phyloP scores from a whole-genome alignment of 352 stramenopile genomes.

The Albugo laibachii region DNA sequence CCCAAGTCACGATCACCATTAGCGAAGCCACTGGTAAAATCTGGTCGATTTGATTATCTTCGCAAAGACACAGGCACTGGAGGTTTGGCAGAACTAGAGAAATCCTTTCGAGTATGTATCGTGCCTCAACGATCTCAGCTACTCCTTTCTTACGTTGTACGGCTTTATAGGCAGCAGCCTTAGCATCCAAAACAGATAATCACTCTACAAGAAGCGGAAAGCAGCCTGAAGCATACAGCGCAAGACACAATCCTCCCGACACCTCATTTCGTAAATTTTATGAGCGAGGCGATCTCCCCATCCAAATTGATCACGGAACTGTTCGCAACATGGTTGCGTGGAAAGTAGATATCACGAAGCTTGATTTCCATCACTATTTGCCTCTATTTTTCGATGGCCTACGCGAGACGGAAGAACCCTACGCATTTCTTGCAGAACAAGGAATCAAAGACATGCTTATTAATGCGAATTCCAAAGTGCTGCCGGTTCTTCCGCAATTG shows the following conservation, averaged over 20 bases:
- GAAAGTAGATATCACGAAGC: conserved; percentile 91
- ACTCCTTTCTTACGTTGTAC: neutral
- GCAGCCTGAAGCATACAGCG: neutral
- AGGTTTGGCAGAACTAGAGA: conserved; percentile 57
- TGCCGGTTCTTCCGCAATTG: conserved; percentile 93
- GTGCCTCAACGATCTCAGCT: neutral
- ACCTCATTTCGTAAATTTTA: conserved; percentile 82
- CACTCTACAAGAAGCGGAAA: neutral
- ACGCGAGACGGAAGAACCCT: conserved; percentile 90
- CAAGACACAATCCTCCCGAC: conserved; percentile 83
- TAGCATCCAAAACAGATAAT: neutral
- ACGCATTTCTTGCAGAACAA: conserved; percentile 90
- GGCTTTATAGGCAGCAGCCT: neutral
- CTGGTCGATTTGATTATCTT: conserved; percentile 35
- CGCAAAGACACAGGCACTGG: conserved; percentile 78
- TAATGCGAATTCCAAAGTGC: conserved; percentile 86
- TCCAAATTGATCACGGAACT: conserved; percentile 93
- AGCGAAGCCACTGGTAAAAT: no score
- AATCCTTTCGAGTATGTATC: conserved; percentile 2
- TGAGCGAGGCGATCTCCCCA: conserved; percentile 87
- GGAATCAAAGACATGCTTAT: conserved; percentile 96
- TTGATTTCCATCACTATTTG: conserved; percentile 97
- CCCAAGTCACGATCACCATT: neutral
- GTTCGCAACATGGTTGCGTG: conserved; percentile 91
- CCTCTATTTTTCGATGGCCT: conserved; percentile 97